Percentiles rank a stretch among this genome's conserved stretches.
Conservation (phyloP, 371 early-diverging fungal species). For the Mucor piriformis region DNA sequence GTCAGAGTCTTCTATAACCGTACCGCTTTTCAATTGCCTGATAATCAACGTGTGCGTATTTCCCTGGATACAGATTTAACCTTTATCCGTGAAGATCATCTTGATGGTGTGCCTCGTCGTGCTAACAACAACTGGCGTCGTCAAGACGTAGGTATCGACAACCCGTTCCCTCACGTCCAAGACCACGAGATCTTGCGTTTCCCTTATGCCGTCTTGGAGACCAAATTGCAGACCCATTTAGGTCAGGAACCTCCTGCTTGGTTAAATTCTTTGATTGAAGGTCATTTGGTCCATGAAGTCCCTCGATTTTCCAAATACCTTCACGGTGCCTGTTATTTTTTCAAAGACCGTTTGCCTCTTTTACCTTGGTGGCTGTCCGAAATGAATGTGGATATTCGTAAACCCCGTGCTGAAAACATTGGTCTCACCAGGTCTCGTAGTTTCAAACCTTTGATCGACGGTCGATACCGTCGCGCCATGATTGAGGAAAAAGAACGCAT, state of each 20-base stretch:
- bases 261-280: constrained; percentile 88
- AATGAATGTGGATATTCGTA: constrained; percentile 60
- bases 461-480: constrained; percentile 44
- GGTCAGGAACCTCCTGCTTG: constrained; percentile 93
- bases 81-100: constrained; percentile 86
- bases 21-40: constrained; percentile 97
- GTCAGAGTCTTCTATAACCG: constrained; percentile 93
- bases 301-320: constrained; percentile 98
- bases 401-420: constrained; percentile 51
- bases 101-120: constrained; percentile 55
- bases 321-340: constrained; percentile 81
- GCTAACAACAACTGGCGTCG: constrained; percentile 87
- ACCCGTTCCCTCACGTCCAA: constrained; percentile 84
- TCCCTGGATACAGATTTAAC: constrained; percentile 95
- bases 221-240: constrained; percentile 80
- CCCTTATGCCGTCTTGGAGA: constrained; percentile 53
- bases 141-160: constrained; percentile 83
- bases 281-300: constrained; percentile 94
- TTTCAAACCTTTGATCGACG: constrained; percentile 54
- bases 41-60: constrained; percentile 91
- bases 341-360: constrained; percentile 34
- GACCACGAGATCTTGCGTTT: constrained; percentile 63
- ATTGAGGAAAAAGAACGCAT: constrained; percentile 33
- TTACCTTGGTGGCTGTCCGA: constrained; percentile 57
- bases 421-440: constrained; percentile 50